phyloP scores from a whole-genome alignment of 2,329 filamentous ascomycete species.

The Exophiala bonariae region DNA sequence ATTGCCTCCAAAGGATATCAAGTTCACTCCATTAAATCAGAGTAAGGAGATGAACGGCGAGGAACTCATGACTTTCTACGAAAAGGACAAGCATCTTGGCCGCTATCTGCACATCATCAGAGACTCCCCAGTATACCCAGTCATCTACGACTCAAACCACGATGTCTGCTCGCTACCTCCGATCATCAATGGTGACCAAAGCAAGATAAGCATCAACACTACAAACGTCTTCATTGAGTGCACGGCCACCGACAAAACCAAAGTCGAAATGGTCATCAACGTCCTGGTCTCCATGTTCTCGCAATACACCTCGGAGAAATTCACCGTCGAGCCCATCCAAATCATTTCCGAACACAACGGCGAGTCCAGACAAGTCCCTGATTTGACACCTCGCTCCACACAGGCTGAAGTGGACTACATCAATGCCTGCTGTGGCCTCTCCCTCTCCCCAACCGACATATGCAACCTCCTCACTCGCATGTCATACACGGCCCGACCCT shows the following conservation, averaged over 20 bases:
- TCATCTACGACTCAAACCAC: slow-evolving; percentile 87
- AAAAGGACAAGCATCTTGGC: slow-evolving; percentile 86
- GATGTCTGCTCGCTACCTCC: slow-evolving; percentile 90
- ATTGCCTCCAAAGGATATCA: slow-evolving; percentile 84
- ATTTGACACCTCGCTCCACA: slow-evolving; percentile 72
- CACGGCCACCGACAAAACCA: slow-evolving; percentile 92
- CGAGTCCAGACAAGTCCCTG: slow-evolving; percentile 76
- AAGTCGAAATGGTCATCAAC: slow-evolving; percentile 92
- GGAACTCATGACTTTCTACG: slow-evolving; percentile 92
- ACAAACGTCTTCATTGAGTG: slow-evolving; percentile 97
- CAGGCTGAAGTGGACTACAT: slow-evolving; percentile 90
- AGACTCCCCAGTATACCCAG: slow-evolving; percentile 90
- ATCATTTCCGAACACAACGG: slow-evolving; percentile 90
- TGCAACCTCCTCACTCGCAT: slow-evolving; percentile 83
- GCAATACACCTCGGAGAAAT: slow-evolving; percentile 80
- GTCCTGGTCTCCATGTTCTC: slow-evolving; percentile 98
- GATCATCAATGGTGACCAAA: slow-evolving; percentile 97
- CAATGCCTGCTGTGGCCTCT: slow-evolving; percentile 85
- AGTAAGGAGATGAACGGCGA: slow-evolving; percentile 81
- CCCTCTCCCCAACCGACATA: slow-evolving; percentile 71
- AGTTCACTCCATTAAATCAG: slow-evolving; percentile 89
- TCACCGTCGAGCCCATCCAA: slow-evolving; percentile 90
- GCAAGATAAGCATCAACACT: slow-evolving; percentile 89
- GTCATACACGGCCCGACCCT: slow-evolving; percentile 80
- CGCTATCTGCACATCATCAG: slow-evolving; percentile 92